Conservation (phyloP, 2,329 filamentous ascomycete species). For the Madurella fahalii region DNA sequence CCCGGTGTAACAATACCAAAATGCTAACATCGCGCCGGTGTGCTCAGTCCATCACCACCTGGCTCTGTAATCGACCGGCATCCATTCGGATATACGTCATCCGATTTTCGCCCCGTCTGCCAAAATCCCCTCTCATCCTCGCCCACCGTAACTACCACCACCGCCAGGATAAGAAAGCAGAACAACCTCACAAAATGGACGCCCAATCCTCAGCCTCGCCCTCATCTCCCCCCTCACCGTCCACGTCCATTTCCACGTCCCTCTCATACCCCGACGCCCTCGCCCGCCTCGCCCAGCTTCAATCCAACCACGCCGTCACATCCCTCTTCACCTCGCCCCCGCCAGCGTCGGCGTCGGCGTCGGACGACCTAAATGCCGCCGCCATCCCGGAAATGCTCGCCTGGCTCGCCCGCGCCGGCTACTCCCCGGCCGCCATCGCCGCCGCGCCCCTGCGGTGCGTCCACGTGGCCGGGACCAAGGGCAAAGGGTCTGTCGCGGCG, state of each 20-base stretch:
- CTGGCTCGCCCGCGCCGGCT: conserved; percentile 72
- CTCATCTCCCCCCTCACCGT: no score
- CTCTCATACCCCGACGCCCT: conserved; percentile 63
- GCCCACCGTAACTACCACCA: background rate
- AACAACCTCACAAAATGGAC: no score
- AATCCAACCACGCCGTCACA: conserved; percentile 70
- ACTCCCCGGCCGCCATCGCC: conserved; percentile 50
- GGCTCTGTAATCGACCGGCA: no score
- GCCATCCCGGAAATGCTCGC: conserved; percentile 79
- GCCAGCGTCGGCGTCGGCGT: conserved; percentile 47
- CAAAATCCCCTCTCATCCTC: no score
- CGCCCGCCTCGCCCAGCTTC: conserved; percentile 67
- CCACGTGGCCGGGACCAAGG: conserved; percentile 90
- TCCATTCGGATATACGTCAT: no score
- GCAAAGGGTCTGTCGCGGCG: conserved; percentile 85
- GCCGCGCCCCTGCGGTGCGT: conserved; percentile 49
- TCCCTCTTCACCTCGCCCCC: conserved; percentile 53
- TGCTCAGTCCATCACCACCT: no score
- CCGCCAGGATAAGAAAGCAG: background rate
- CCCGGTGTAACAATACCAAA: no score
- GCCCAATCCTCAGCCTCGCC: background rate
- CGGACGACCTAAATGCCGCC: conserved; percentile 58
- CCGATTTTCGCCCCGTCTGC: no score
- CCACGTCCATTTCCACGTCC: no score
- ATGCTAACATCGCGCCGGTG: no score